phyloP scores from a whole-genome alignment of 208 protist species.

The Novymonas esmeraldas region DNA sequence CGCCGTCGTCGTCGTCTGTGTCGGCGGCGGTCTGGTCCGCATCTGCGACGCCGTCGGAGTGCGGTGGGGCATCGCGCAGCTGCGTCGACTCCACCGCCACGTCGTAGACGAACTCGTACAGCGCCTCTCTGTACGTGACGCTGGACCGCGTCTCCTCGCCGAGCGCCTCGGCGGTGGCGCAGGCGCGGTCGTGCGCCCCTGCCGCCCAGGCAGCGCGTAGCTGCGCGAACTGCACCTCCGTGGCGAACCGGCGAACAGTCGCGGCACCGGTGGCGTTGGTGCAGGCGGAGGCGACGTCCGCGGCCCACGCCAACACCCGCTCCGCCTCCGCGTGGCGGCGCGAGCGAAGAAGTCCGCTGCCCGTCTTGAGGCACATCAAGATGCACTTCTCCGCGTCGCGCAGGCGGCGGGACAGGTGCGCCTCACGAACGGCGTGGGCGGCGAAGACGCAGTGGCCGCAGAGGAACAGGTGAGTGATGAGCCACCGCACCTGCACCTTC shows the following conservation, averaged over 20 bases:
- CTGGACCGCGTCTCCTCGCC: slow-evolving; percentile 19
- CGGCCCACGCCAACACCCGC: slow-evolving; percentile 28
- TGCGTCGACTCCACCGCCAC: slow-evolving; percentile 14
- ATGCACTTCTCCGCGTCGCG: slow-evolving; percentile 72
- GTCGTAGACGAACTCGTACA: slow-evolving; percentile 66
- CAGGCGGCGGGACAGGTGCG: slow-evolving; percentile 58
- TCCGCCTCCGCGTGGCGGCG: slow-evolving; percentile 9
- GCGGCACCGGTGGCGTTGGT: neutral
- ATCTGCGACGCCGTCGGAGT: neutral
- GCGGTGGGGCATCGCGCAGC: neutral
- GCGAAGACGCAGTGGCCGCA: slow-evolving; percentile 64
- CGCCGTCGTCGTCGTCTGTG: neutral
- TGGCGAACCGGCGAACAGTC: slow-evolving; percentile 1
- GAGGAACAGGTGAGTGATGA: slow-evolving; percentile 60
- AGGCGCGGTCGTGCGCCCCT: slow-evolving; percentile 16
- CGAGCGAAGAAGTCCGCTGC: slow-evolving; percentile 32
- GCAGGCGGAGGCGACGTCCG: slow-evolving; percentile 10
- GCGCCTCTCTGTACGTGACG: slow-evolving; percentile 45
- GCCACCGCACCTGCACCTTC: slow-evolving; percentile 26
- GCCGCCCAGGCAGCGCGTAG: slow-evolving; percentile 48
- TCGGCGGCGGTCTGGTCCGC: neutral
- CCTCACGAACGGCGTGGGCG: slow-evolving; percentile 22
- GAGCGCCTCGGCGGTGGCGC: slow-evolving; percentile 24
- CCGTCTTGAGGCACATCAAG: slow-evolving; percentile 81
- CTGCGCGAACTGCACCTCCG: slow-evolving; percentile 63